Conservation (phyloP, 2,329 filamentous ascomycete species). For the Aurifilum marmelostoma region DNA sequence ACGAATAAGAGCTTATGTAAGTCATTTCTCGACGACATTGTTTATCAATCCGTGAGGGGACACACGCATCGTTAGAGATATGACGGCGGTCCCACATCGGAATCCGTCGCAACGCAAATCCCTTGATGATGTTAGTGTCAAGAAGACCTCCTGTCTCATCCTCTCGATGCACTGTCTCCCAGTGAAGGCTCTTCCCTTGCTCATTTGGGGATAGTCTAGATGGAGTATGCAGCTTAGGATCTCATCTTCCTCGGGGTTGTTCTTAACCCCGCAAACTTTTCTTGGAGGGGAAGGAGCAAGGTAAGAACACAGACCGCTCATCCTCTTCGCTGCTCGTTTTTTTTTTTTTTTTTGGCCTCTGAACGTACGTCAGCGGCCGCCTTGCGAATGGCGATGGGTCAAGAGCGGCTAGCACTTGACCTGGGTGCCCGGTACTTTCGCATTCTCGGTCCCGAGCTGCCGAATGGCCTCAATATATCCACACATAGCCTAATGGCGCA, state of each 20-base stretch:
- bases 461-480: neutral
- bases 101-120: no score
- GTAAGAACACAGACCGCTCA: neutral
- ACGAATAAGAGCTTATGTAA: constrained; percentile 26
- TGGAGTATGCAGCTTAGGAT: no score
- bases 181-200: neutral
- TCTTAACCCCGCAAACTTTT: neutral
- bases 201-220: neutral
- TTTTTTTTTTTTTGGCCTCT: no score
- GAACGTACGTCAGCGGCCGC: neutral
- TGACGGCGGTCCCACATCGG: neutral
- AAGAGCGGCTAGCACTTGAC: neutral
- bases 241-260: neutral
- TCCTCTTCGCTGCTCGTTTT: neutral
- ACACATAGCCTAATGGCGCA: neutral
- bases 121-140: no score
- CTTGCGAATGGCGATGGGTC: neutral
- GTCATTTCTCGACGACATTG: neutral
- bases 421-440: neutral
- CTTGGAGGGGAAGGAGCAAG: neutral
- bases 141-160: neutral
- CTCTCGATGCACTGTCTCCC: neutral
- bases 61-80: neutral
- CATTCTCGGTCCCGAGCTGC: neutral
- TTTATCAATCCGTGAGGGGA: neutral